Conservation (phyloP, 208 protist species). For the Crithidia fasciculata region DNA sequence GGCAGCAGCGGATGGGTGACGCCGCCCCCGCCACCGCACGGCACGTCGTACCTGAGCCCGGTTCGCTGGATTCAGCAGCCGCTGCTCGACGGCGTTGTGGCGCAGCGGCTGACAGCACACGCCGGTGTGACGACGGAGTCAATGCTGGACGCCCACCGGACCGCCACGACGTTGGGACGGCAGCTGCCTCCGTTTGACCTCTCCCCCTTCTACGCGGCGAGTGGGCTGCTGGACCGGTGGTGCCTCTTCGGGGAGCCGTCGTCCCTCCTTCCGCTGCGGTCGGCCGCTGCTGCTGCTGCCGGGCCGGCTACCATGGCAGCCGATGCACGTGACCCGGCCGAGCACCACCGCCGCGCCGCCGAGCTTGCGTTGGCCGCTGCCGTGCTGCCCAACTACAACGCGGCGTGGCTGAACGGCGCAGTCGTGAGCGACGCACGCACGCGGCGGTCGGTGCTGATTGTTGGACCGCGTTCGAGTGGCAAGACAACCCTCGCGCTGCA, state of each 20-base stretch:
- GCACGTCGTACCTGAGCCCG: slow-evolving; percentile 15
- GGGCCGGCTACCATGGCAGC: not conserved
- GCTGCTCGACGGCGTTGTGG: slow-evolving; percentile 72
- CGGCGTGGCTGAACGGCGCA: slow-evolving; percentile 66
- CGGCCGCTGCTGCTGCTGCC: not conserved
- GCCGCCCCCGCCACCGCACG: not conserved
- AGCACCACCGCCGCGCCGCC: slow-evolving; percentile 36
- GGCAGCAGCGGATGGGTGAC: not conserved
- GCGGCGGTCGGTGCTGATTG: slow-evolving; percentile 50
- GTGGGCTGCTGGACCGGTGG: slow-evolving; percentile 65
- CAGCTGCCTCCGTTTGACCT: slow-evolving; percentile 48
- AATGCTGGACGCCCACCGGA: slow-evolving; percentile 39
- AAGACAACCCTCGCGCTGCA: slow-evolving; percentile 87
- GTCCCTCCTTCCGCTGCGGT: slow-evolving; percentile 8
- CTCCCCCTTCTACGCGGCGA: slow-evolving; percentile 71
- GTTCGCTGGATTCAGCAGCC: slow-evolving; percentile 66
- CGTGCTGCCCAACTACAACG: slow-evolving; percentile 43
- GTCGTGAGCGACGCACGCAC: slow-evolving; percentile 45
- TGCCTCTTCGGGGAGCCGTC: slow-evolving; percentile 63
- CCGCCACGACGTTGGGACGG: slow-evolving; percentile 33
- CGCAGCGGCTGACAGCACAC: slow-evolving; percentile 61
- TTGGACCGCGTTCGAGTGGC: slow-evolving; percentile 57
- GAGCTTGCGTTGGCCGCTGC: slow-evolving; percentile 51
- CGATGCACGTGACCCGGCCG: not conserved
- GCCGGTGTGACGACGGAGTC: slow-evolving; percentile 40